A percentile compares a stretch with the other conserved stretches of the same genome.
These are phyloP conservation scores for Tuber calosporum DNA, from an alignment of 495 filamentous ascomycete species.

Conservation along the genomic window DNA sequence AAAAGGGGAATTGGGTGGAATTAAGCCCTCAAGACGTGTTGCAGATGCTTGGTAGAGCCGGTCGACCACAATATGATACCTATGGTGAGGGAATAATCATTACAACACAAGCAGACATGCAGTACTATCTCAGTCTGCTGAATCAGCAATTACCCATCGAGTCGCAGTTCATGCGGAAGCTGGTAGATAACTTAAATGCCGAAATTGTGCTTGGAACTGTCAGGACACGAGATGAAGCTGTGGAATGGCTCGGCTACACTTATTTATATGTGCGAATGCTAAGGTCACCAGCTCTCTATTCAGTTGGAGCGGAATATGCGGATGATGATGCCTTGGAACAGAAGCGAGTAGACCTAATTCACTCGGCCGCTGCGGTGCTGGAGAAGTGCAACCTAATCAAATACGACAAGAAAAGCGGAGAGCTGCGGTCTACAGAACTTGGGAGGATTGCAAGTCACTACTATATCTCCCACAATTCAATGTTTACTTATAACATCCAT, in stretches of 20 bases:
- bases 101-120: slow-evolving; percentile 85
- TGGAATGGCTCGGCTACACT: slow-evolving; percentile 97
- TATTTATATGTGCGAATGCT: slow-evolving; percentile 98
- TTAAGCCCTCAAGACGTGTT: slow-evolving; percentile 94
- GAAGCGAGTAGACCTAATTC: slow-evolving; percentile 90
- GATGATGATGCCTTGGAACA: slow-evolving; percentile 87
- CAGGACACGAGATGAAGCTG: slow-evolving; percentile 85
- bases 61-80: slow-evolving; percentile 92
- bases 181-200: slow-evolving; percentile 95
- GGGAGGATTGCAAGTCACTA: slow-evolving; percentile 95
- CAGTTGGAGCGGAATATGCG: slow-evolving; percentile 91
- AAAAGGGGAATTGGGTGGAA: slow-evolving; percentile 98
- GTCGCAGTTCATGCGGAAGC: slow-evolving; percentile 84
- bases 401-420: slow-evolving; percentile 90
- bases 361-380: slow-evolving; percentile 81
- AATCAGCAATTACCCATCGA: slow-evolving; percentile 98
- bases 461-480: slow-evolving; percentile 93
- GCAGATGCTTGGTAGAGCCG: slow-evolving; percentile 97
- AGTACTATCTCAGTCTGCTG: slow-evolving; percentile 91
- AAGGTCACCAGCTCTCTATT: slow-evolving; percentile 88
- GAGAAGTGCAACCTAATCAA: slow-evolving; percentile 84
- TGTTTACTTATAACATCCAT: slow-evolving; percentile 92
- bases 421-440: slow-evolving; percentile 83
- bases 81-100: slow-evolving; percentile 99
- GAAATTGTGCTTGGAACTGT: slow-evolving; percentile 94